Evolutionary conservation across 2,329 filamentous ascomycete species (phyloP), one percentile per base, ranked within the genome.

Genomic region (Penicillium janthinellum): DNA sequence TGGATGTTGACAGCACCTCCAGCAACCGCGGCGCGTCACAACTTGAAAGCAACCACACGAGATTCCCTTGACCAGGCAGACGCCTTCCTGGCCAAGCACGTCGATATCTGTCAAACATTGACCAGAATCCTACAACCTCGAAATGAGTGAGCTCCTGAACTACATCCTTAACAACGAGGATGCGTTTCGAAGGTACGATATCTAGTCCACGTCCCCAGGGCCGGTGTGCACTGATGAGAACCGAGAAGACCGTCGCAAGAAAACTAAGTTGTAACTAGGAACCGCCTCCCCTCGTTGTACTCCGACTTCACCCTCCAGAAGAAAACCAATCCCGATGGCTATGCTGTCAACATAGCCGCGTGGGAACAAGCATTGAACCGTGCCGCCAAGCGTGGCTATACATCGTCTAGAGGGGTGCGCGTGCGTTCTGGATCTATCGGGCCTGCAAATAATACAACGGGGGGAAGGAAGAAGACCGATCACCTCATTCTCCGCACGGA

Each of bases 221-320:
- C 17, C 12, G 5, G 17, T 37, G 10, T 4, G 15, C 4, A 25
- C 12, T 3, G 10, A 15, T 15, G 14, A 20, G 41, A 14, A 3
- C 7, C 2, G 6, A 22, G 20, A 12, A 17, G 1, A 38, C 28
- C 20, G 14, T 14, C 1, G 12, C 10, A 11, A 37, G 1, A 12
- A 52, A 4, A 17, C 49, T 52, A 25, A 52, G 1, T n/a, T 39
- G 35, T 4, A 15, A 25, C 35, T 25, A 92, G 89, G 78, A 85
- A 88, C 64, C 90, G 92, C 52, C 83, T 96, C 12, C 88, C 91
- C 12, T 93, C 92, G 5, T 86, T 96, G 48, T 96, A 96, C 78
- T 93, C 92, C 50, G 92, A 96, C 74, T 96, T 96, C 72, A 82
- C 86, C 39, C 78, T 86, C 5, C 91, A 94, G 67, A 84, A 84